Evolutionary conservation across 768 basidiomycete species (phyloP), one percentile per base, ranked within the genome.

Genomic region (Leucocoprinus leucothites): DNA sequence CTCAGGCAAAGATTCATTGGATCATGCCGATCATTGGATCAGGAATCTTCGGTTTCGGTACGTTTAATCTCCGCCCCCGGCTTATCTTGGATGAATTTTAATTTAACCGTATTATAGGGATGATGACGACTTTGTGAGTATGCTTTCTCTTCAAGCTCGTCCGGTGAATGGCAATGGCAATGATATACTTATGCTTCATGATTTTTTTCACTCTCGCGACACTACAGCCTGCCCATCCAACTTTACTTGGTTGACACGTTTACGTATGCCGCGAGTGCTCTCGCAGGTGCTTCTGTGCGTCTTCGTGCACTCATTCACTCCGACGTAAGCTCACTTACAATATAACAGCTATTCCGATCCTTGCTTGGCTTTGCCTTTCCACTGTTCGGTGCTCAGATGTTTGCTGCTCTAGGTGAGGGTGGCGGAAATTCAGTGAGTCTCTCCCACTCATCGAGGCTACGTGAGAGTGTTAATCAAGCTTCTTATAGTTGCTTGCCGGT

Each of bases 11-110:
- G 44, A 59, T 81, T 0, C 87, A 89, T 61, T 89, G 86, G 87
- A 86, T 89, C 31, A 84, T 89, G 84, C 88, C 88, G 18, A 86
- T 89, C 58, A 70, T 78, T 47, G 85, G 84, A 3, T 76, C 86
- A 1, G 76, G 74, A 3, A 80, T 85, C 47, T 85, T 78, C 56
- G 81, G 82, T 4, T 86, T 87, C 54, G 82, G 80, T 69, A 52
- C 55, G 67, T 28, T 16, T 28, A 19, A 24, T 35, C 24, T 38
- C 26, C 35, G 16, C 13, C 24, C 25, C 26, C 35, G 16, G 7
- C 18, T 25, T 46, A 41, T 38, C 18, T n/a, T n/a, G 11, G 14
- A 21, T 40, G 16, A 21, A 48, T 9, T 22, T 18, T 28, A 6
- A n/a, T 56, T 31, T 49, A 48, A 48, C 28, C n/a, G 21, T 24